phyloP scores from a whole-genome alignment of 257 asterid genomes.

The Ehretia macrophylla region DNA sequence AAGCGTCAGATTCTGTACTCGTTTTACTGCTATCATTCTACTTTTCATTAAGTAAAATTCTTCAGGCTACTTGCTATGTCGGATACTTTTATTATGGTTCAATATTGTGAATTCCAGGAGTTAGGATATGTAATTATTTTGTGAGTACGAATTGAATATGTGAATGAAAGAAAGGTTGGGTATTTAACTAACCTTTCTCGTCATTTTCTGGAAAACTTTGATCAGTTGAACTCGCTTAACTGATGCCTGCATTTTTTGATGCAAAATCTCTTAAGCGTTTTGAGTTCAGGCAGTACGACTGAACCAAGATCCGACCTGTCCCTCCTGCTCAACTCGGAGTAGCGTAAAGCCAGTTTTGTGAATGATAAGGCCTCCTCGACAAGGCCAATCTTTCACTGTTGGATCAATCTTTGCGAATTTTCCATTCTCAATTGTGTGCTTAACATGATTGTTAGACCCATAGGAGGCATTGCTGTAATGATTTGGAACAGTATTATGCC shows the following conservation, averaged over 20 bases:
- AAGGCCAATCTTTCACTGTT: slow-evolving; percentile 67
- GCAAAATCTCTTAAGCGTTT: slow-evolving; percentile 48
- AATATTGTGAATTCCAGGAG: no score
- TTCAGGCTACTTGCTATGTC: no score
- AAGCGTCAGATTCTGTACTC: no score
- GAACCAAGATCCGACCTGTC: slow-evolving; percentile 81
- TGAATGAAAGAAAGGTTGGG: no score
- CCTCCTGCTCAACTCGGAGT: slow-evolving; percentile 75
- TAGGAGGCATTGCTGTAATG: slow-evolving; percentile 65
- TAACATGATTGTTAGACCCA: slow-evolving; percentile 69
- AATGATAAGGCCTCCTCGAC: slow-evolving; percentile 57
- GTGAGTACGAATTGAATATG: no score
- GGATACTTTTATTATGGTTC: no score
- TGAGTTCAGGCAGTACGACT: slow-evolving; percentile 63
- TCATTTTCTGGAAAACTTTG: slow-evolving; percentile 27
- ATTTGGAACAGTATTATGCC: slow-evolving; percentile 69
- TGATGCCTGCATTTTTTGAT: slow-evolving; percentile 2
- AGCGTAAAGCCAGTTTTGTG: slow-evolving; percentile 62
- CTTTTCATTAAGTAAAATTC: no score
- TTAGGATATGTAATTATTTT: no score
- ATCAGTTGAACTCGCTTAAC: slow-evolving; percentile 6
- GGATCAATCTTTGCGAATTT: slow-evolving; percentile 53
- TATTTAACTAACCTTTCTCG: slow-evolving; percentile 23
- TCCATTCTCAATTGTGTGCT: slow-evolving; percentile 57
- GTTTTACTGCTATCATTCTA: no score